Base-by-base conservation (phyloP, 1,284 basidiomycete species). In the Sparassis latifolia region DNA sequence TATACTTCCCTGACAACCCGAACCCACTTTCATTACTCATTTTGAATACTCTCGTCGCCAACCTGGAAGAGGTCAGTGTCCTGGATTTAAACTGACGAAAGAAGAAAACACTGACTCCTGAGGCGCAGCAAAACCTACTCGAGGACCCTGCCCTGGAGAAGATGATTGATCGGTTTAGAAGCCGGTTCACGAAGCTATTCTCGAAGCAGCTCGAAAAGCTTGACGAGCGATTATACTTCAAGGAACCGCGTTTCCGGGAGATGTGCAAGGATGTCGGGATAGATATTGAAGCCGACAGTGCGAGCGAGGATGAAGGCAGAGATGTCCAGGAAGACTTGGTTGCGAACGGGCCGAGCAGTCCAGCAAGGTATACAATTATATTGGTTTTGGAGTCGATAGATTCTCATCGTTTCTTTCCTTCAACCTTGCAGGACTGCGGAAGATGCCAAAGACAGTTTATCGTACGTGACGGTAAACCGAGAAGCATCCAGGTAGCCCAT, bases 1-100 rank as follows among this genome's bases (percentile, higher is more conserved):
- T 98, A 2, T 76, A 87, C 59, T 69, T 97, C 10, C 85, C 87
- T 0, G 78, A 84, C 4, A 20, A 38, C 1, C 45, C 53, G 7
- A 41, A 50, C 10, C 41, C 52, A 2, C 28, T 54, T 4, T 12
- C 41, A 6, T 37, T 56, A 2, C 39, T 53, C 27, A 43, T 45
- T n/a, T 30, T 57, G 7, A 37, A 38, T 42, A 50, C 33, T 31
- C 42, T 52, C 3, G 33, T 53, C 12, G 12, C 12, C 35, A 37
- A 12, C 35, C 12, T 6, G 28, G 47, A 55, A 31, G 30, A 51
- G 33, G 10, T 46, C 12, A 31, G 50, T 20, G n/a, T 39, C 29
- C 33, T 20, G 9, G n/a, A 44, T n/a, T 30, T 47, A 28, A 39
- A 51, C 41, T 51, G 3, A 43, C 33, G 48, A 49, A n/a, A 9